Percentiles rank a stretch among this genome's conserved stretches.
These are phyloP conservation scores for Trichocomaceae sp. DNA, from an alignment of 2,329 filamentous ascomycete species.

Conservation along the genomic window DNA sequence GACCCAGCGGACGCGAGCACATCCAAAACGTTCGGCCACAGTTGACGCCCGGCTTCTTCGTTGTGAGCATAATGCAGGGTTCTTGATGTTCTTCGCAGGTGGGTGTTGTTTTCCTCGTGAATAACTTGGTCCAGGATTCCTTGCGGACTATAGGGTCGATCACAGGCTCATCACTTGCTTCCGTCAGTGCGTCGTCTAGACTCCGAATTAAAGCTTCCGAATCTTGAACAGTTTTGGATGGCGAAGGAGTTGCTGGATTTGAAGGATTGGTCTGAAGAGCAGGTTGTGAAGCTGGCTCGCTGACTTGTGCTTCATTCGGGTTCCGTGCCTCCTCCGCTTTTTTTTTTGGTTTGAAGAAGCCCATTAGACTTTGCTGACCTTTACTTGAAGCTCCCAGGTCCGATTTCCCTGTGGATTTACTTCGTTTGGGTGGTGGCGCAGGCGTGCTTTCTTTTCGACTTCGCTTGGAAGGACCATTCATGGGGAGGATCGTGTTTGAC, in stretches of 20 bases:
- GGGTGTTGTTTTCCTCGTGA: constrained; percentile 67
- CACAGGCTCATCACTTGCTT: constrained; percentile 41
- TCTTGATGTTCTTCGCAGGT: constrained; percentile 78
- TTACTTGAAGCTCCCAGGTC: constrained; percentile 28
- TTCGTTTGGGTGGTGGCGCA: constrained; percentile 42
- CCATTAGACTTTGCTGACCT: constrained; percentile 60
- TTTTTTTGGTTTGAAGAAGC: constrained; percentile 67
- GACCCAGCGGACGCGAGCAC: constrained; percentile 70
- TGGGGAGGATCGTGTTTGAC: constrained; percentile 9
- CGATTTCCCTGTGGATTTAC: constrained; percentile 38
- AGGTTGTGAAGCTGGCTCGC: not conserved
- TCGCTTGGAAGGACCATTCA: constrained; percentile 31
- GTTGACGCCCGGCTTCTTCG: constrained; percentile 86
- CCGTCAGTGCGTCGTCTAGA: constrained; percentile 2
- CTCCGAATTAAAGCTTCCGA: not conserved
- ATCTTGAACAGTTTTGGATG: not conserved
- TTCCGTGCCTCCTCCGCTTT: constrained; percentile 15
- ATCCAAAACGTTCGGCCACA: constrained; percentile 62
- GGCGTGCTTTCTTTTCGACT: constrained; percentile 15
- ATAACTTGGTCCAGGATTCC: constrained; percentile 78
- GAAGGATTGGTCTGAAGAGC: not conserved
- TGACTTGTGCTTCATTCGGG: not conserved
- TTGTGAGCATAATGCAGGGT: constrained; percentile 73
- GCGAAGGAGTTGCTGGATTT: not conserved
- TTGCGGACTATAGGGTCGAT: constrained; percentile 64